Percentiles rank a stretch among this genome's conserved stretches.
These are phyloP conservation scores for Epichloe uncinata DNA, from an alignment of 2,329 filamentous ascomycete genomes.

Conservation along the genomic window DNA sequence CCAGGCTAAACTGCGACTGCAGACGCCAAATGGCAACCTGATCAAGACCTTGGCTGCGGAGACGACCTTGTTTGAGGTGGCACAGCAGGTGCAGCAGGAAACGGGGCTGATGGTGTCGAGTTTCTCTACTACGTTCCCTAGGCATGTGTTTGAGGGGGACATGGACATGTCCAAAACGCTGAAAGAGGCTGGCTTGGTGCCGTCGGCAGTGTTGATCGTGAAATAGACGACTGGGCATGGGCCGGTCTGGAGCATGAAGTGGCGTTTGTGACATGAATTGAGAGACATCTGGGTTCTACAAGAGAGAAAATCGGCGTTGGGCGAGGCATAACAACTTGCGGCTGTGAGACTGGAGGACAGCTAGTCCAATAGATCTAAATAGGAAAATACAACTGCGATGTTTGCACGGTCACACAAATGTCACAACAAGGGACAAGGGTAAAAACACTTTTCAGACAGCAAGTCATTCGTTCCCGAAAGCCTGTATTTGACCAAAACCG, in stretches of 20 bases:
- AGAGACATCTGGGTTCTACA: background rate
- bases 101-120: conserved; percentile 56
- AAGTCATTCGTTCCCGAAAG: conserved; percentile 13
- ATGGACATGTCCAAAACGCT: conserved; percentile 78
- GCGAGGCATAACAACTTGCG: too few species aligned
- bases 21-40: conserved; percentile 59
- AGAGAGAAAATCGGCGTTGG: background rate
- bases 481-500: conserved; percentile 24
- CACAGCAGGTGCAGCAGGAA: conserved; percentile 59
- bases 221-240: conserved; percentile 24
- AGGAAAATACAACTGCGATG: background rate
- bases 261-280: background rate
- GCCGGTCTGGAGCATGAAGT: background rate
- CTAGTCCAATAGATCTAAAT: background rate
- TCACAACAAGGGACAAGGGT: conserved; percentile 8
- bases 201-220: conserved; percentile 80
- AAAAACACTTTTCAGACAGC: background rate
- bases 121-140: conserved; percentile 79
- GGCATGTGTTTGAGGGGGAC: conserved; percentile 58
- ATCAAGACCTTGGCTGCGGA: conserved; percentile 82
- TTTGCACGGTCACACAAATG: too few species aligned
- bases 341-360: background rate
- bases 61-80: conserved; percentile 87
- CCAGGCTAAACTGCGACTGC: conserved; percentile 70
- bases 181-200: conserved; percentile 81